Conservation (phyloP, 805 yeast species). For the Kazachstania psychrophila region DNA sequence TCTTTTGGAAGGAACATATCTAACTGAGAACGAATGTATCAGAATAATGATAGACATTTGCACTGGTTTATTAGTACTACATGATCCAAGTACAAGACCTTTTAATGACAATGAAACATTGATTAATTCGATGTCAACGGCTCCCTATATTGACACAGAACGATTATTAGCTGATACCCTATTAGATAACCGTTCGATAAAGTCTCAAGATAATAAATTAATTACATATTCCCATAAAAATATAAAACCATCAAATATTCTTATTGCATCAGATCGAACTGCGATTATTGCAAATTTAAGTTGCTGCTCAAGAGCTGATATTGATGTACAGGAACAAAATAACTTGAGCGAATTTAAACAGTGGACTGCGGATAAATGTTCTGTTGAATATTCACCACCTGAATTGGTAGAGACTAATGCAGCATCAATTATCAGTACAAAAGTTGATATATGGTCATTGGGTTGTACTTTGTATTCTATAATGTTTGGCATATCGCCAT, state of each 20-base stretch:
- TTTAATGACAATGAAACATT: constrained; percentile 6
- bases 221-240: constrained; percentile 67
- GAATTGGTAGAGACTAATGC: constrained; percentile 73
- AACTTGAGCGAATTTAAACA: constrained; percentile 74
- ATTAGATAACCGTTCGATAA: constrained; percentile 3
- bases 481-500: constrained; percentile 76
- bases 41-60: constrained; percentile 58
- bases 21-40: constrained; percentile 57
- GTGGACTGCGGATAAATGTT: constrained; percentile 64
- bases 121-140: not conserved
- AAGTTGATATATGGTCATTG: constrained; percentile 83
- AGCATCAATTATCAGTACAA: constrained; percentile 45
- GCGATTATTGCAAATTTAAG: constrained; percentile 84
- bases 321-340: constrained; percentile 46
- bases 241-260: constrained; percentile 80
- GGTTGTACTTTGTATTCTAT: constrained; percentile 78
- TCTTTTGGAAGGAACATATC: constrained; percentile 42
- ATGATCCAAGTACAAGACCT: constrained; percentile 30
- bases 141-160: constrained; percentile 20
- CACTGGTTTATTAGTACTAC: constrained; percentile 69
- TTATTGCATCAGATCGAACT: constrained; percentile 62
- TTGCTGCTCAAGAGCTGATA: constrained; percentile 58
- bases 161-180: constrained; percentile 13
- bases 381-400: constrained; percentile 83
- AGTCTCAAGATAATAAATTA: constrained; percentile 1